Percentiles rank a stretch among this genome's conserved stretches.
These are phyloP conservation scores for Lichtheimia corymbifera DNA, from an alignment of 371 early-diverging fungal species.

Conservation along the genomic window DNA sequence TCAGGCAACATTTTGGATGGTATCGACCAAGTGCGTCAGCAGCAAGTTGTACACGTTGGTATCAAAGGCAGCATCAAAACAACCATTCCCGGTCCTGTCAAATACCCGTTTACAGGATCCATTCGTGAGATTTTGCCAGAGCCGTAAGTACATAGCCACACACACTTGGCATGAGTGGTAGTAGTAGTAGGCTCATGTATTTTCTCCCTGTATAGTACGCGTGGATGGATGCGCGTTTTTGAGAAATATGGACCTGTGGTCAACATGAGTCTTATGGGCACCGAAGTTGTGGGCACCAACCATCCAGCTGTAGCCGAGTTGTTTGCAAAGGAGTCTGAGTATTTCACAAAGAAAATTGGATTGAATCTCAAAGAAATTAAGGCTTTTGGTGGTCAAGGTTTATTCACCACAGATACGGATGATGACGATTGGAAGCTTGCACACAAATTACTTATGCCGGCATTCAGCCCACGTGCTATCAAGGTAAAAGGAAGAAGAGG, in stretches of 20 bases:
- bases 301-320: slow-evolving; percentile 38
- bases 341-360: slow-evolving; percentile 40
- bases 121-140: slow-evolving; percentile 30
- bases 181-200: background rate
- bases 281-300: slow-evolving; percentile 23
- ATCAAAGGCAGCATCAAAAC: slow-evolving; percentile 21
- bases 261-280: slow-evolving; percentile 18
- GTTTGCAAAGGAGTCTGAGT: slow-evolving; percentile 40
- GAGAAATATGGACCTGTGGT: slow-evolving; percentile 30
- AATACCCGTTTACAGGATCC: slow-evolving; percentile 27
- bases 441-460: slow-evolving; percentile 56
- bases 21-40: slow-evolving; percentile 22
- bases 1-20: slow-evolving; percentile 20
- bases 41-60: slow-evolving; percentile 28
- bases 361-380: slow-evolving; percentile 33
- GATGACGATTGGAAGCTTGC: slow-evolving; percentile 50
- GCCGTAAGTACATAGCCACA: slow-evolving; percentile 11
- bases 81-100: slow-evolving; percentile 27
- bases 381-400: slow-evolving; percentile 37
- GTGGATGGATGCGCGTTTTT: slow-evolving; percentile 22
- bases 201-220: background rate
- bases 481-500: slow-evolving; percentile 18
- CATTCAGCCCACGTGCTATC: slow-evolving; percentile 44
- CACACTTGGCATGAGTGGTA: background rate
- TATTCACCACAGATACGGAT: slow-evolving; percentile 47